Evolutionary conservation across 1,139 yeast genomes (phyloP).

Genomic region (Scheffersomyces titani): DNA sequence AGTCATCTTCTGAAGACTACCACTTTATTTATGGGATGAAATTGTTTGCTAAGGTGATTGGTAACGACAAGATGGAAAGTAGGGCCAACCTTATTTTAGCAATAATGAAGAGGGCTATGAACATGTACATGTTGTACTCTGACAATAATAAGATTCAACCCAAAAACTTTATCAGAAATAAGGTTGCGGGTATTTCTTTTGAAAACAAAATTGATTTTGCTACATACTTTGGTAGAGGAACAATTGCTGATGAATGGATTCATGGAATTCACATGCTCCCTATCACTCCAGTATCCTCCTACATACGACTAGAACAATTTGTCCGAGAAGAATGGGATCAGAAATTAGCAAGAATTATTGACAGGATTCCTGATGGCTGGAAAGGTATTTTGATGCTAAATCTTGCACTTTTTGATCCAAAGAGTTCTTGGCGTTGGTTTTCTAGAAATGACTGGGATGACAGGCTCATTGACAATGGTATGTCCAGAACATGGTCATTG

Average conservation of each 20-base stretch:
- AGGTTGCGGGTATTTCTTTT: slow-evolving; percentile 48
- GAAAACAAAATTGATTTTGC: slow-evolving; percentile 48
- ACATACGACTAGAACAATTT: slow-evolving; percentile 34
- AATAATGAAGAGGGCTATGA: slow-evolving; percentile 42
- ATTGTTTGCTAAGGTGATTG: slow-evolving; percentile 35
- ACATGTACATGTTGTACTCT: slow-evolving; percentile 43
- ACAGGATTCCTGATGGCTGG: slow-evolving; percentile 47
- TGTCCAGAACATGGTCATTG: slow-evolving; percentile 49
- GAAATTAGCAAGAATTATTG: slow-evolving; percentile 31
- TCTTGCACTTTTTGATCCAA: slow-evolving; percentile 39
- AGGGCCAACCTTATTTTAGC: slow-evolving; percentile 46
- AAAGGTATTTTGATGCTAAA: slow-evolving; percentile 45
- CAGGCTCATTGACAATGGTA: slow-evolving; percentile 41
- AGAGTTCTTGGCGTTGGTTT: slow-evolving; percentile 40
- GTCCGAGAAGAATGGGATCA: slow-evolving; percentile 48
- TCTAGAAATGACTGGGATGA: slow-evolving; percentile 40
- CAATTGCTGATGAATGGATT: slow-evolving; percentile 46
- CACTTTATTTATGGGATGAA: slow-evolving; percentile 48
- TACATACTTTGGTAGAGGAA: slow-evolving; percentile 47
- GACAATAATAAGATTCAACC: slow-evolving; percentile 45
- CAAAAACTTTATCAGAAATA: slow-evolving; percentile 35
- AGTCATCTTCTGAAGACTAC: slow-evolving; percentile 48
- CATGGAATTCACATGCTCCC: slow-evolving; percentile 54
- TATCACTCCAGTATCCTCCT: slow-evolving; percentile 45
- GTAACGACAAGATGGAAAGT: slow-evolving; percentile 35